Percentiles rank a stretch among this genome's conserved stretches.
Evolutionary conservation across 78 protist species (phyloP).

Genomic region (Guillardia theta): DNA sequence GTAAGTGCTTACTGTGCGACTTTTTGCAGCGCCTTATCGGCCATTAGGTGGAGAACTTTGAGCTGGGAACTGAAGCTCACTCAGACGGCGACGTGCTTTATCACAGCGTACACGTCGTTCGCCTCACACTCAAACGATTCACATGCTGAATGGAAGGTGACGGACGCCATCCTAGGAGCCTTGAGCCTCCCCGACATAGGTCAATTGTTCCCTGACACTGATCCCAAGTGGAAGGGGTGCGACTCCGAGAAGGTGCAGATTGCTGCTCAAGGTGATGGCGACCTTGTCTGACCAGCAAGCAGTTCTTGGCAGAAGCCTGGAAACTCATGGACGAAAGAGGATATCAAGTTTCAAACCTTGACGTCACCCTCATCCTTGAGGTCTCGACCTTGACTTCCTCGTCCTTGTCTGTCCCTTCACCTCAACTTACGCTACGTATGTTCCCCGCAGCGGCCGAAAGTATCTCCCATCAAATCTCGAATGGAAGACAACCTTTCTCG

Average conservation of each 20-base stretch:
- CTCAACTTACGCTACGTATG: background rate
- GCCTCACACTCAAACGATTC: background rate
- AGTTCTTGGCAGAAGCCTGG: background rate
- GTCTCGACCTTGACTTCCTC: background rate
- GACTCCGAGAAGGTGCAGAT: background rate
- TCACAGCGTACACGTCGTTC: background rate
- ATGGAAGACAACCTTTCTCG: background rate
- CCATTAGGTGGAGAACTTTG: background rate
- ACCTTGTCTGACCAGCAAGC: background rate
- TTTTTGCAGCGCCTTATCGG: background rate
- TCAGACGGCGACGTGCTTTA: conserved; percentile 16
- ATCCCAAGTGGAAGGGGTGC: background rate
- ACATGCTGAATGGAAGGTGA: background rate
- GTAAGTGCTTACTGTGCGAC: too few species aligned
- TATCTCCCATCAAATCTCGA: background rate
- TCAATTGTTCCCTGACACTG: background rate
- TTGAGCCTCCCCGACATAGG: background rate
- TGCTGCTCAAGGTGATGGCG: background rate
- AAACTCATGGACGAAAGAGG: background rate
- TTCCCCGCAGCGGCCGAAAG: background rate
- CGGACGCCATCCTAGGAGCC: background rate
- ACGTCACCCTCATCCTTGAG: background rate
- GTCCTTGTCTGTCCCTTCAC: background rate
- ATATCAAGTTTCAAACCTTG: background rate
- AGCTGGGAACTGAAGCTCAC: background rate